Evolutionary conservation across 306 rosid genomes (phyloP), one percentile per base, ranked within the genome.

Genomic region (Castanea sativa): DNA sequence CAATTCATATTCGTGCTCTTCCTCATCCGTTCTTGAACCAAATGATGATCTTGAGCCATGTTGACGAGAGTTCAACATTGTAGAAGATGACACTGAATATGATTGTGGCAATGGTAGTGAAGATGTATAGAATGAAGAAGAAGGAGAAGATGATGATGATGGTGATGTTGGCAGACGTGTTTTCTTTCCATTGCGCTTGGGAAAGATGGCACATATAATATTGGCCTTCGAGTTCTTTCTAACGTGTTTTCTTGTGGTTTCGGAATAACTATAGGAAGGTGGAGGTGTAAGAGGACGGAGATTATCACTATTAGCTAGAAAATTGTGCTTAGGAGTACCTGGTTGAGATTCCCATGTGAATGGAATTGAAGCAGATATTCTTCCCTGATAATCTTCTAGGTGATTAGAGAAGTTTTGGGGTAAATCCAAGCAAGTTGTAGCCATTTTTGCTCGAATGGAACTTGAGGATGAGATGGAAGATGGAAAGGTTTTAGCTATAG

Each of bases 21-120:
- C 74, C 4, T 27, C 83, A 19, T 76, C 56, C 56, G 67, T 75
- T 55, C 65, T 64, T 2, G 83, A 71, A 55, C 78, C 83, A 12
- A 57, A 80, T 4, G 73, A 70, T 5, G 41, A 49, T 25, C 74
- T 73, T 0, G 74, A 74, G 64, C 30, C 27, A 52, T 55, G 73
- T 12, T 18, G 69, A 5, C 19, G 71, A 14, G 74, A 60, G 7
- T 45, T 75, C 19, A 21, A 45, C 23, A 13, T 14, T 12, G 67
- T 73, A 69, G 93, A 87, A 38, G 87, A 83, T 2, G 91, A 87
- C 55, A 76, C 85, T 0, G 89, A 86, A 71, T 76, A 81, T 0
- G 84, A 73, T 1, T 49, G 55, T 1, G 85, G 86, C 3, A 73
- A 45, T 0, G 71, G 57, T 0, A 83, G 57, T 0, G 84, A 84